Conservation (phyloP, 148 eudicot genomes). For the Spergularia marina region DNA sequence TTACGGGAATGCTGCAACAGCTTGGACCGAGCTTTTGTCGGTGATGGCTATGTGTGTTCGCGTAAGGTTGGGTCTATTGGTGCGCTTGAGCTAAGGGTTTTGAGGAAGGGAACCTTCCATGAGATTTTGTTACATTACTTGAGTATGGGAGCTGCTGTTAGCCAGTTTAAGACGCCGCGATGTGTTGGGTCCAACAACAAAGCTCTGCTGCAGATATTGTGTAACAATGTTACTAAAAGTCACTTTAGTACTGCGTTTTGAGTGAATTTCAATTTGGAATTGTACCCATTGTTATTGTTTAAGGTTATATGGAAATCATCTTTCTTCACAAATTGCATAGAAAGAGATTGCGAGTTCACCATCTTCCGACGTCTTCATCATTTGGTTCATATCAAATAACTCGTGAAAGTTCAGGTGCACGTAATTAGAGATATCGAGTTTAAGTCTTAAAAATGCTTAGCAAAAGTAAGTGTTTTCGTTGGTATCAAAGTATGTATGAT, state of each 20-base stretch:
- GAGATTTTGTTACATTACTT: conserved; percentile 65
- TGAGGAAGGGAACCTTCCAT: conserved; percentile 70
- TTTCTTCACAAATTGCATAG: too few species aligned
- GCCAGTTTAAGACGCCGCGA: conserved; percentile 91
- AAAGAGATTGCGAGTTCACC: too few species aligned
- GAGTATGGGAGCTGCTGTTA: conserved; percentile 59
- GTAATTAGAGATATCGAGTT: too few species aligned
- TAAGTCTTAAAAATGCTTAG: too few species aligned
- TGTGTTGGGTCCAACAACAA: conserved; percentile 54
- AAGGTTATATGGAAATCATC: background rate
- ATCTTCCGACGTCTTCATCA: too few species aligned
- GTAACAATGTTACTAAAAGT: conserved; percentile 47
- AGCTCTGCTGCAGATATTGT: conserved; percentile 50
- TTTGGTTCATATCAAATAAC: too few species aligned
- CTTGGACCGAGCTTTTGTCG: conserved; percentile 66
- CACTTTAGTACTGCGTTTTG: conserved; percentile 71
- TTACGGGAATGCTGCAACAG: conserved; percentile 61
- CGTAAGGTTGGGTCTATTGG: conserved; percentile 69
- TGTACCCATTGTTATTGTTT: background rate
- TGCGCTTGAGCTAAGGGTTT: conserved; percentile 61
- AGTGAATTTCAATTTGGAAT: background rate
- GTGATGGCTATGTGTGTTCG: conserved; percentile 70
- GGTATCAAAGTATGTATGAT: too few species aligned
- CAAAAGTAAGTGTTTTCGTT: too few species aligned
- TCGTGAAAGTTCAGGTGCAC: too few species aligned